Base-by-base conservation (phyloP, 1,284 basidiomycete genomes). In the Inonotus hispidus region DNA sequence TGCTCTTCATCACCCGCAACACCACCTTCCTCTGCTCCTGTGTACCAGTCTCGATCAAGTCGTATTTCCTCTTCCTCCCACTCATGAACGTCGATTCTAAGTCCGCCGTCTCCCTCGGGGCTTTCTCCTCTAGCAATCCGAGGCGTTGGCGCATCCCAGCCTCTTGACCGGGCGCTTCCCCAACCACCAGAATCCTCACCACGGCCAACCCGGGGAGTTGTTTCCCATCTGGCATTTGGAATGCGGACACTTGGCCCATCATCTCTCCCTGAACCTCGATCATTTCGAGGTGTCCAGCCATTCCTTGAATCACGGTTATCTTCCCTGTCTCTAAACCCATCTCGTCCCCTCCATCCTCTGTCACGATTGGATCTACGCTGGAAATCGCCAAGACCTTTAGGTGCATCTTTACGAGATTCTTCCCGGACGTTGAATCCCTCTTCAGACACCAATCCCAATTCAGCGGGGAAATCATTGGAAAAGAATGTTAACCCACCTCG, bases 51-150 rank as follows among this genome's bases (percentile, higher is more conserved):
- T 16, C 95, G 80, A 71, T 98, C 95, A 68, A 97, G 71, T 52
- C 82, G 81, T 7, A 93, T 81, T 71, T 96, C 93, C 71, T 97
- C 95, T 67, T 97, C 94, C 71, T 96, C 95, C 94, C 94, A 98
- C 68, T 95, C 95, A 59, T 90, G 80, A 37, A 82, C 79, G 69
- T 90, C 87, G 29, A 89, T 73, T 13, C 78, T 84, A 39, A 80
- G 73, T 46, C 77, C 77, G 39, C 75, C 82, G 43, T 84, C 84
- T 14, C 82, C 87, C 45, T 87, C 83, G 5, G 85, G 85, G 63
- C 85, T 86, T 0, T 77, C 81, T 11, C 80, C 85, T 66, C 87
- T 77, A 4, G 78, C 79, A 55, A 77, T 79, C 46, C 90, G 78
- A 1, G 93, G 93, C 0, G 93, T 95, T 2, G 92, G 90, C 1